Percentiles rank a stretch among this genome's conserved stretches.
Evolutionary conservation across 768 basidiomycete species (phyloP).

Genomic region (Termitomyces sp.): DNA sequence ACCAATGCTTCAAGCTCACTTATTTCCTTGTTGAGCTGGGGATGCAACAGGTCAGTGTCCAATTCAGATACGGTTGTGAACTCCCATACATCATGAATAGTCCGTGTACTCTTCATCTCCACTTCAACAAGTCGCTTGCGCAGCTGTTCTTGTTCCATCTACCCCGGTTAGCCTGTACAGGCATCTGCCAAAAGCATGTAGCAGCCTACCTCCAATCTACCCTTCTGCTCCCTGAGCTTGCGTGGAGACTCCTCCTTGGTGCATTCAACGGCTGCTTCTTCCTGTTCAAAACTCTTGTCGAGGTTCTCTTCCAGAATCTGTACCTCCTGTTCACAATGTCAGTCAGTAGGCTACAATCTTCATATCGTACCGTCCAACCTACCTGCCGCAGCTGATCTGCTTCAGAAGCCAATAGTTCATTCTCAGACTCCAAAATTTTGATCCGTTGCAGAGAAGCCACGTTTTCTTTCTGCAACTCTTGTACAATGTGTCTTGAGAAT

Average conservation of each 20-base stretch:
- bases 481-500: conserved; percentile 68
- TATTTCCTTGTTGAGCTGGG: conserved; percentile 85
- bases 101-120: conserved; percentile 72
- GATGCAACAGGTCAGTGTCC: neutral
- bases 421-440: conserved; percentile 74
- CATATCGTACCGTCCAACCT: neutral
- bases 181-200: neutral
- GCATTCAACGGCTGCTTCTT: conserved; percentile 29
- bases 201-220: conserved; percentile 45
- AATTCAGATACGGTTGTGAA: neutral
- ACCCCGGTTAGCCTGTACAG: neutral
- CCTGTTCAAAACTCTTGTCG: conserved; percentile 52
- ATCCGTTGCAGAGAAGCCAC: conserved; percentile 53
- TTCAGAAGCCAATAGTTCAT: conserved; percentile 61
- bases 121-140: conserved; percentile 63
- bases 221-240: conserved; percentile 42
- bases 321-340: conserved; percentile 50
- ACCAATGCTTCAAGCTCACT: conserved; percentile 88
- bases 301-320: conserved; percentile 72
- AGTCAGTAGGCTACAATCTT: neutral
- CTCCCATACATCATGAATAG: conserved; percentile 53
- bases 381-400: conserved; percentile 74
- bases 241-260: conserved; percentile 34
- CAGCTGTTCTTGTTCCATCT: conserved; percentile 66
- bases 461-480: conserved; percentile 84